A percentile compares a stretch with the other conserved stretches of the same genome.
phyloP scores from a whole-genome alignment of 2,329 filamentous ascomycete species.

The Colletotrichum cordylinicola region DNA sequence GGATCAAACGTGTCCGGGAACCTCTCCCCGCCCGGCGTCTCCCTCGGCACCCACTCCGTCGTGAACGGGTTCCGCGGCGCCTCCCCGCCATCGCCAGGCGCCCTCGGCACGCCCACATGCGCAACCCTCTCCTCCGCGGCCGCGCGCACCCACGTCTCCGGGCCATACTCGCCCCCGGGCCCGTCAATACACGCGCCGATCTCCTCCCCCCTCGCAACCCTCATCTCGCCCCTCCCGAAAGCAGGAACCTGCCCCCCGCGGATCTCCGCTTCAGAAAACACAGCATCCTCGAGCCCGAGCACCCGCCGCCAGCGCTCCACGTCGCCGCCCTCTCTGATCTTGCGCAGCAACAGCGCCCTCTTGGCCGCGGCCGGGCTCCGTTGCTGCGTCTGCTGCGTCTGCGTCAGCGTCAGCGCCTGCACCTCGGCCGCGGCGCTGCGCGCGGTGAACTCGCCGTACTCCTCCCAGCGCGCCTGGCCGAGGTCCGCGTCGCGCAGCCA shows the following conservation, averaged over 20 bases:
- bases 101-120: not conserved
- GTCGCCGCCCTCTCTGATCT: not conserved
- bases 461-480: not conserved
- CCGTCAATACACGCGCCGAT: not conserved
- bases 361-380: not conserved
- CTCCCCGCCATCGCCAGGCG: conserved; percentile 8
- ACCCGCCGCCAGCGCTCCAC: not conserved
- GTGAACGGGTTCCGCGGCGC: conserved; percentile 20
- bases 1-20: conserved; percentile 9
- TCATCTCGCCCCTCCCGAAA: not conserved
- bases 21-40: not conserved
- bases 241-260: not conserved
- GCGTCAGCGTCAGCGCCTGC: not conserved
- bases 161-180: not conserved
- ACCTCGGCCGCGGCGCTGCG: not conserved
- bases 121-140: not conserved
- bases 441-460: not conserved
- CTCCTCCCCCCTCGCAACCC: not conserved
- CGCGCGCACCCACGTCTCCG: not conserved
- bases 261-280: not conserved
- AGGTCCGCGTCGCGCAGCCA: conserved; percentile 19
- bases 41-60: conserved; percentile 15
- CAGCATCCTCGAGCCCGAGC: not conserved
- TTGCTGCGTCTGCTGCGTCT: not conserved
- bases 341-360: not conserved